Conservation (phyloP, 371 early-diverging fungal genomes). For the Circinella minor region DNA sequence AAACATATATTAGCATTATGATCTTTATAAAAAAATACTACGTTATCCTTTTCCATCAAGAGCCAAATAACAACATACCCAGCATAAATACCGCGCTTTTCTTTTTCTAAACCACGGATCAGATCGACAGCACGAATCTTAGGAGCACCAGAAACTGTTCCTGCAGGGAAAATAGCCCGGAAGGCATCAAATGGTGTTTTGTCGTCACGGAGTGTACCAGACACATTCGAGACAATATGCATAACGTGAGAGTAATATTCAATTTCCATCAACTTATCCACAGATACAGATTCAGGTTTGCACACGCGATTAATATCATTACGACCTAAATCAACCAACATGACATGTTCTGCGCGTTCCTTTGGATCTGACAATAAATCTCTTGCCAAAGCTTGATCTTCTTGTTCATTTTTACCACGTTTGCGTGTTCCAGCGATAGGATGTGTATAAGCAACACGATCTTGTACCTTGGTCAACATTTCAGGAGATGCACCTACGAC, state of each 20-base stretch:
- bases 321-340: conserved; percentile 98
- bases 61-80: conserved; percentile 52
- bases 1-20: no score
- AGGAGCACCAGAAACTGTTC: conserved; percentile 97
- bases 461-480: conserved; percentile 93
- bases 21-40: no score
- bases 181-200: conserved; percentile 95
- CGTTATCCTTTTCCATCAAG: no score
- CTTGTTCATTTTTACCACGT: conserved; percentile 83
- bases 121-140: conserved; percentile 96
- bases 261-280: conserved; percentile 95
- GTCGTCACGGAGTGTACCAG: conserved; percentile 85
- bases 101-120: conserved; percentile 86
- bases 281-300: conserved; percentile 87
- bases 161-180: conserved; percentile 96
- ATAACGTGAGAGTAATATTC: conserved; percentile 97
- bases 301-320: conserved; percentile 97
- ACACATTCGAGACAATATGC: conserved; percentile 96
- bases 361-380: conserved; percentile 89
- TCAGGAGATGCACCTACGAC: conserved; percentile 98
- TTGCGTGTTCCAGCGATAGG: conserved; percentile 97
- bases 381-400: conserved; percentile 83
- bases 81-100: conserved; percentile 95
- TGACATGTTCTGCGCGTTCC: conserved; percentile 96
- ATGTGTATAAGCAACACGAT: conserved; percentile 83